Evolutionary conservation across 768 basidiomycete genomes (phyloP).

Genomic region (Termitomyces sp.): DNA sequence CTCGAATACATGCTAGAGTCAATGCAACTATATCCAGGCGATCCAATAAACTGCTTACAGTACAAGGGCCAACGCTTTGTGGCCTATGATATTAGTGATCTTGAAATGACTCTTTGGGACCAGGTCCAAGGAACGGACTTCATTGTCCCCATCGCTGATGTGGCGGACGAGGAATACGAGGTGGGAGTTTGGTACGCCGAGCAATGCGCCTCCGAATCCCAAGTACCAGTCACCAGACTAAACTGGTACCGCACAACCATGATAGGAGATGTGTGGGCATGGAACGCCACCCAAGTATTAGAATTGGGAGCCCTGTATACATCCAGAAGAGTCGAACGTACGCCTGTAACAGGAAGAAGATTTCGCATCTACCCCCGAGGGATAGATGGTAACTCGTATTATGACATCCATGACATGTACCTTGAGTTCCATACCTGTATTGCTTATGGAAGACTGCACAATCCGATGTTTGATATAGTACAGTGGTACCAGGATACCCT

Average conservation of each 20-base stretch:
- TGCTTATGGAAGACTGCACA: neutral
- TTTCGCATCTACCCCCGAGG: neutral
- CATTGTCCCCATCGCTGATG: neutral
- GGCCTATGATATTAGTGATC: neutral
- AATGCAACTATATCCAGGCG: neutral
- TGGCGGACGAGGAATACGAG: neutral
- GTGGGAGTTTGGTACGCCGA: neutral
- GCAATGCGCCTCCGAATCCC: neutral
- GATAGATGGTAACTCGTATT: too few relatives aligned
- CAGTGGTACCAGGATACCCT: neutral
- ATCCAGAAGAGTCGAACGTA: accelerated
- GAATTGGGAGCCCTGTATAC: neutral
- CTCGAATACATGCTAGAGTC: neutral
- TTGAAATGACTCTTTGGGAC: neutral
- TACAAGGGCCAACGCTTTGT: neutral
- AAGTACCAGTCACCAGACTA: accelerated
- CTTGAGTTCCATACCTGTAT: too few relatives aligned
- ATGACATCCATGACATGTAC: too few relatives aligned
- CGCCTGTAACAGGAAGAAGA: accelerated
- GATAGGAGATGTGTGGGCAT: neutral
- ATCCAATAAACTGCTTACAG: neutral
- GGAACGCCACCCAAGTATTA: neutral
- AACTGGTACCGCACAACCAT: neutral
- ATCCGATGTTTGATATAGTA: neutral
- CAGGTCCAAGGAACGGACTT: neutral